Percentiles rank a stretch among this genome's conserved stretches.
These are phyloP conservation scores for Lyophyllum shimeji DNA, from an alignment of 768 basidiomycete genomes.

Conservation along the genomic window DNA sequence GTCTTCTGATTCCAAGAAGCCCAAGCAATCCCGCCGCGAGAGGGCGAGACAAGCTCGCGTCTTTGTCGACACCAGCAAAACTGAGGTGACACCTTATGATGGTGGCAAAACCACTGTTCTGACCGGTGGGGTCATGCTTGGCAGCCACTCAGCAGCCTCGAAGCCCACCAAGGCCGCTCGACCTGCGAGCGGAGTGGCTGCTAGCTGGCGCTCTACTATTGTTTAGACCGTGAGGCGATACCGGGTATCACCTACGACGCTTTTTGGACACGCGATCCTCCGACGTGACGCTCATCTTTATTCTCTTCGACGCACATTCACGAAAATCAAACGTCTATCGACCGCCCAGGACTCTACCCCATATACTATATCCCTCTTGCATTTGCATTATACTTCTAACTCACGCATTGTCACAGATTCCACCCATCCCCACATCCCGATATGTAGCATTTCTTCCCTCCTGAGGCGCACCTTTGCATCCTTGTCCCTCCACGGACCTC, in stretches of 20 bases:
- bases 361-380: slow-evolving; percentile 4
- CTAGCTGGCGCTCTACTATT: slow-evolving; percentile 61
- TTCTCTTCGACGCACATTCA: slow-evolving; percentile 17
- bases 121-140: slow-evolving; percentile 88
- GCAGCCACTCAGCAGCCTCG: slow-evolving; percentile 29
- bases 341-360: slow-evolving; percentile 6
- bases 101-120: slow-evolving; percentile 88
- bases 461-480: slow-evolving; percentile 10
- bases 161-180: slow-evolving; percentile 26
- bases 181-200: slow-evolving; percentile 29
- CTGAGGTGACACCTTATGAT: slow-evolving; percentile 80
- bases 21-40: slow-evolving; percentile 67
- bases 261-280: slow-evolving; percentile 10
- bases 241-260: slow-evolving; percentile 15
- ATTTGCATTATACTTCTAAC: slow-evolving; percentile 10
- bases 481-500: slow-evolving; percentile 8
- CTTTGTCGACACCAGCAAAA: slow-evolving; percentile 73
- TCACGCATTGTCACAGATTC: neutral
- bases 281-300: slow-evolving; percentile 14
- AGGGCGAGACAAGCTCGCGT: slow-evolving; percentile 67
- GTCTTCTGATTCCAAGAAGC: slow-evolving; percentile 22
- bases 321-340: slow-evolving; percentile 10
- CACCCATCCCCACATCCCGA: neutral
- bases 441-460: slow-evolving; percentile 8
- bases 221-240: slow-evolving; percentile 31